Evolutionary conservation across 768 basidiomycete species (phyloP).

Genomic region (Mycena crocata): DNA sequence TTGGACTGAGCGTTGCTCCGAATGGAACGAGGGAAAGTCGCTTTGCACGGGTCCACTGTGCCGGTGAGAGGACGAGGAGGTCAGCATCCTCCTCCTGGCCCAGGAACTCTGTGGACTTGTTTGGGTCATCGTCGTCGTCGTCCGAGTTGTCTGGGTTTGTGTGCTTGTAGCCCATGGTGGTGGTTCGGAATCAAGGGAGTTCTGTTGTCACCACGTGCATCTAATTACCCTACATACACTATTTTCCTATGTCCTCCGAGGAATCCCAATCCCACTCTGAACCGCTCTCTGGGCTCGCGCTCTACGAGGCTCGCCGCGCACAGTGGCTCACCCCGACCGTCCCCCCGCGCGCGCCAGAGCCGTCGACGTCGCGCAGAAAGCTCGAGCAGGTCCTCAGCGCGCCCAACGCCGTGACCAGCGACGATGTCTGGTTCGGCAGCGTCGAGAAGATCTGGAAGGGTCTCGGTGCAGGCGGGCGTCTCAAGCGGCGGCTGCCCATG

Average conservation of each 20-base stretch:
- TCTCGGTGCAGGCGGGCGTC: slow-evolving; percentile 65
- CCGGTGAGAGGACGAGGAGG: slow-evolving; percentile 65
- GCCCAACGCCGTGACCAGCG: slow-evolving; percentile 60
- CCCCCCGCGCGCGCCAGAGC: slow-evolving; percentile 34
- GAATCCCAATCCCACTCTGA: neutral
- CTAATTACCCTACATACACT: too few relatives aligned
- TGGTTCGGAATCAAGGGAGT: slow-evolving; percentile 41
- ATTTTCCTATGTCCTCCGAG: neutral
- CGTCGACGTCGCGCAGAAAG: slow-evolving; percentile 55
- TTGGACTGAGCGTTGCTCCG: slow-evolving; percentile 60
- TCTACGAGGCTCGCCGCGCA: slow-evolving; percentile 71
- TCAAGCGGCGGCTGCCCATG: slow-evolving; percentile 75
- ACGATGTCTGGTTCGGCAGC: slow-evolving; percentile 67
- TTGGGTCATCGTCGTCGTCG: slow-evolving; percentile 71
- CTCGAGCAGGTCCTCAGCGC: slow-evolving; percentile 62
- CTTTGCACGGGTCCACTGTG: slow-evolving; percentile 69
- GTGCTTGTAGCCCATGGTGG: slow-evolving; percentile 61
- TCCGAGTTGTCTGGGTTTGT: slow-evolving; percentile 83
- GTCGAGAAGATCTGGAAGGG: slow-evolving; percentile 74
- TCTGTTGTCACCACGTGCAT: neutral
- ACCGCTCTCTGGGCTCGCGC: slow-evolving; percentile 60
- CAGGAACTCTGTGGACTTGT: slow-evolving; percentile 55
- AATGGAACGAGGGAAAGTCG: slow-evolving; percentile 35
- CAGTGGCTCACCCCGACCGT: slow-evolving; percentile 64
- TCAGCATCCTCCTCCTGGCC: slow-evolving; percentile 63